Evolutionary conservation across 192 early-diverging fungal genomes (phyloP).

Genomic region (Dissophora ornata): DNA sequence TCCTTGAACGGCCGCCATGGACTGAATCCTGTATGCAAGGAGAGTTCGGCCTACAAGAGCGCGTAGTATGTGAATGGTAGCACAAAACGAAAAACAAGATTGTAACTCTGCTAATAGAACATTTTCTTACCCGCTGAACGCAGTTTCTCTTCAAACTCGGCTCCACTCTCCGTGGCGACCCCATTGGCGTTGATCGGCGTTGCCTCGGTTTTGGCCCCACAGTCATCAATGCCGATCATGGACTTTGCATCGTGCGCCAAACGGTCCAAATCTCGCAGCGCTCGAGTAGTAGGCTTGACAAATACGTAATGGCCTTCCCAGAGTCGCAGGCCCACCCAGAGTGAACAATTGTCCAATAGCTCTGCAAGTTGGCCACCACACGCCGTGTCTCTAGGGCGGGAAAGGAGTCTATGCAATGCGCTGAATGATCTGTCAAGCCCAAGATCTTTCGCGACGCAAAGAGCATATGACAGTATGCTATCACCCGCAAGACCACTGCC

Average conservation of each 20-base stretch:
- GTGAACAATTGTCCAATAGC: conserved; percentile 13
- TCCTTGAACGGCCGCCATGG: conserved; percentile 15
- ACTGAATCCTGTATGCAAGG: conserved; percentile 20
- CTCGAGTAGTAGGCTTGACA: conserved; percentile 8
- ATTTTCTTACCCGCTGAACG: conserved; percentile 31
- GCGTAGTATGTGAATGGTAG: background rate
- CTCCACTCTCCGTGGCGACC: background rate
- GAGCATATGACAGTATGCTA: conserved; percentile 8
- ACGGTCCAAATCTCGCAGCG: conserved; percentile 10
- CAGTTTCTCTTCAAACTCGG: conserved; percentile 4
- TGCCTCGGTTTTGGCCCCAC: conserved; percentile 4
- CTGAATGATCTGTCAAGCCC: conserved; percentile 26
- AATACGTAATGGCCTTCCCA: conserved; percentile 37
- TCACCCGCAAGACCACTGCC: conserved; percentile 22
- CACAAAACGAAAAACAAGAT: background rate
- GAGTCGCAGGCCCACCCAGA: conserved; percentile 27
- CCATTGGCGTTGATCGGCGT: background rate
- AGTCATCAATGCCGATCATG: conserved; percentile 15
- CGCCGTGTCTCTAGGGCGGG: background rate
- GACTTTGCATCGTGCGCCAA: conserved; percentile 9
- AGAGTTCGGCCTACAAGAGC: conserved; percentile 14
- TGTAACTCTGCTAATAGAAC: background rate
- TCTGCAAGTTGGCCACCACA: background rate
- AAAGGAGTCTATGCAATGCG: background rate
- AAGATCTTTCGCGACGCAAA: conserved; percentile 11